These are phyloP conservation scores for Aspergillus novofumigatus DNA, from an alignment of 2,329 filamentous ascomycete species.

Conservation along the genomic window DNA sequence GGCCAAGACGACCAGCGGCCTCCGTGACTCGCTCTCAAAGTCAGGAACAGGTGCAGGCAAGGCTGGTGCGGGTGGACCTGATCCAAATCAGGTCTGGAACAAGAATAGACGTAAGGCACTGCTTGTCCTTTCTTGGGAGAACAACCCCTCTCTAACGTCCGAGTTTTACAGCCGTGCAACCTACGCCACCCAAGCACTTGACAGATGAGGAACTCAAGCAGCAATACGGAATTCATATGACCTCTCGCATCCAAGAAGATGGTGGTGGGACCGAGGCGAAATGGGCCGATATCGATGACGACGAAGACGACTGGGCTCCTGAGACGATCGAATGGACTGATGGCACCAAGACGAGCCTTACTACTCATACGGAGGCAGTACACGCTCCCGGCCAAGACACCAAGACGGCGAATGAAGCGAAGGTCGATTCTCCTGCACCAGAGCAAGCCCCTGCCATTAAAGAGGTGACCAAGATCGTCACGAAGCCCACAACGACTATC, in stretches of 20 bases:
- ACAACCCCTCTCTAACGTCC: slow-evolving; percentile 16
- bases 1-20: slow-evolving; percentile 56
- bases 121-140: neutral
- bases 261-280: slow-evolving; percentile 60
- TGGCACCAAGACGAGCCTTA: slow-evolving; percentile 61
- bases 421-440: slow-evolving; percentile 17
- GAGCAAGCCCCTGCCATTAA: slow-evolving; percentile 20
- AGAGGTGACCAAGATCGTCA: slow-evolving; percentile 25
- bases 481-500: slow-evolving; percentile 41
- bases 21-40: slow-evolving; percentile 50
- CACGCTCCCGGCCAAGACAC: slow-evolving; percentile 15
- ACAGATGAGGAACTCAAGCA: slow-evolving; percentile 66
- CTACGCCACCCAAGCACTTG: slow-evolving; percentile 59
- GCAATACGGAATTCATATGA: slow-evolving; percentile 65
- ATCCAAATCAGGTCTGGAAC: slow-evolving; percentile 67
- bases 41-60: slow-evolving; percentile 42
- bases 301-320: slow-evolving; percentile 65
- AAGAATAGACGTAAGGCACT: slow-evolving; percentile 56
- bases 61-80: slow-evolving; percentile 51
- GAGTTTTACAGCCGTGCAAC: slow-evolving; percentile 43
- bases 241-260: slow-evolving; percentile 60
- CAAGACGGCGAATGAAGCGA: slow-evolving; percentile 16
- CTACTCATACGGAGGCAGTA: slow-evolving; percentile 42
- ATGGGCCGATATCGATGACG: slow-evolving; percentile 67
- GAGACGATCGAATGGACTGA: slow-evolving; percentile 67